Conservation (phyloP, 805 yeast species). For the Kazachstania martiniae region DNA sequence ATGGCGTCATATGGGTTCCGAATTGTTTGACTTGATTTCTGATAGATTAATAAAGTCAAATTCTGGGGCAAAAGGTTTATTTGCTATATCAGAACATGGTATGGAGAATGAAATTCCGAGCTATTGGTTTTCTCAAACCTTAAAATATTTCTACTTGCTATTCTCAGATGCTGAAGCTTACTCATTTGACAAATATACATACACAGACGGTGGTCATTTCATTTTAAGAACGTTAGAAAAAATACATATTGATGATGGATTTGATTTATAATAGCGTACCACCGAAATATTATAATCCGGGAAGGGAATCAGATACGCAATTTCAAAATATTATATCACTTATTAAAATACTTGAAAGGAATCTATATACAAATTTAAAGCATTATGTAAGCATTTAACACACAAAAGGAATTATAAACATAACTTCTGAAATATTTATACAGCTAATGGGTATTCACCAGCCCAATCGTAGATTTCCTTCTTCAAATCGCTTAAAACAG, state of each 20-base stretch:
- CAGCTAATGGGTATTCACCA: slow-evolving; percentile 63
- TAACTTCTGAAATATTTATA: no score
- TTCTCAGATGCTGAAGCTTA: slow-evolving; percentile 35
- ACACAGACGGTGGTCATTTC: slow-evolving; percentile 57
- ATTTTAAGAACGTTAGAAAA: slow-evolving; percentile 23
- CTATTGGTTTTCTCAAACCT: slow-evolving; percentile 49
- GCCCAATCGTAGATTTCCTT: slow-evolving; percentile 84
- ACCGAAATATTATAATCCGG: no score
- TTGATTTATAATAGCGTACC: no score
- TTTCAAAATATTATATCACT: no score
- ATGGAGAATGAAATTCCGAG: slow-evolving; percentile 32
- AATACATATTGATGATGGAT: no score
- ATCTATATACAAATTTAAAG: no score
- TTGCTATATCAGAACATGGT: slow-evolving; percentile 27
- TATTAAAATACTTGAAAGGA: no score
- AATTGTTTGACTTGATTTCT: slow-evolving; percentile 33
- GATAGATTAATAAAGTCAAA: slow-evolving; percentile 19
- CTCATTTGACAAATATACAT: slow-evolving; percentile 43
- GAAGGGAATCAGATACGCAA: no score
- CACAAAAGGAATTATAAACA: no score
- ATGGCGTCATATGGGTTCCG: slow-evolving; percentile 48
- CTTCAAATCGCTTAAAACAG: slow-evolving; percentile 55
- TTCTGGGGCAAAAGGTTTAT: slow-evolving; percentile 31
- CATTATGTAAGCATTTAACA: no score
- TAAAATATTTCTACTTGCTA: slow-evolving; percentile 43